These are phyloP conservation scores for Paraphaeosphaeria sporulosa DNA, from an alignment of 2,329 filamentous ascomycete species.

Conservation along the genomic window DNA sequence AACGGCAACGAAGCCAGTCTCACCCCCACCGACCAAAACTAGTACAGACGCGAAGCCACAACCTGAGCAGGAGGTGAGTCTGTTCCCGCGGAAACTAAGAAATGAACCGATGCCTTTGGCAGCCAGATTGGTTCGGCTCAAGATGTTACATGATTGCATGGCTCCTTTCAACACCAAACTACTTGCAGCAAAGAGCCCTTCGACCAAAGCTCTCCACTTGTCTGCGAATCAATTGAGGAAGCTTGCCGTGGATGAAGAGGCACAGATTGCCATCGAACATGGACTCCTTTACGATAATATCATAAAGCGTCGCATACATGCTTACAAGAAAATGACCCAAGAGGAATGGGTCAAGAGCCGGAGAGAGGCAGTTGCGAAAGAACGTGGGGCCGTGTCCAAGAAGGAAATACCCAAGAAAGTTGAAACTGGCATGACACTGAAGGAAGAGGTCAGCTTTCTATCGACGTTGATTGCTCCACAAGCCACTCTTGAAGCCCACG, in stretches of 20 bases:
- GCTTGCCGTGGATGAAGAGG: conserved; percentile 78
- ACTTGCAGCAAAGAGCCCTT: conserved; percentile 58
- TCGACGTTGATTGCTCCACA: conserved; percentile 69
- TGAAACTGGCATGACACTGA: conserved; percentile 71
- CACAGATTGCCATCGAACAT: conserved; percentile 73
- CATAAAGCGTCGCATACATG: conserved; percentile 80
- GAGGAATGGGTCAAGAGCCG: conserved; percentile 75
- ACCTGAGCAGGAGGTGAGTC: conserved; percentile 55
- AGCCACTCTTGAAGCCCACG: conserved; percentile 68
- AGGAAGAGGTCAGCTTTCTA: conserved; percentile 65
- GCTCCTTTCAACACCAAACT: conserved; percentile 71
- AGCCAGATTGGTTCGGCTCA: conserved; percentile 54
- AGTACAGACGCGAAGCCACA: conserved; percentile 21
- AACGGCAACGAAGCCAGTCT: conserved; percentile 39
- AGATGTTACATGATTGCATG: conserved; percentile 71
- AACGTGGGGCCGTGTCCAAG: conserved; percentile 41
- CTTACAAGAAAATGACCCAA: conserved; percentile 76
- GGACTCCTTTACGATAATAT: conserved; percentile 79
- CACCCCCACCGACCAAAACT: conserved; percentile 37
- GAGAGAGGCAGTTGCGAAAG: conserved; percentile 37
- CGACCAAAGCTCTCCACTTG: conserved; percentile 64
- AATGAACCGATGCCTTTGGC: conserved; percentile 52
- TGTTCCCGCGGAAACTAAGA: conserved; percentile 73
- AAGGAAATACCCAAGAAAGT: conserved; percentile 61
- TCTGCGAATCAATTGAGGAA: conserved; percentile 72